Base-by-base conservation (phyloP, 371 early-diverging fungal genomes). In the Syncephalastrum monosporum region DNA sequence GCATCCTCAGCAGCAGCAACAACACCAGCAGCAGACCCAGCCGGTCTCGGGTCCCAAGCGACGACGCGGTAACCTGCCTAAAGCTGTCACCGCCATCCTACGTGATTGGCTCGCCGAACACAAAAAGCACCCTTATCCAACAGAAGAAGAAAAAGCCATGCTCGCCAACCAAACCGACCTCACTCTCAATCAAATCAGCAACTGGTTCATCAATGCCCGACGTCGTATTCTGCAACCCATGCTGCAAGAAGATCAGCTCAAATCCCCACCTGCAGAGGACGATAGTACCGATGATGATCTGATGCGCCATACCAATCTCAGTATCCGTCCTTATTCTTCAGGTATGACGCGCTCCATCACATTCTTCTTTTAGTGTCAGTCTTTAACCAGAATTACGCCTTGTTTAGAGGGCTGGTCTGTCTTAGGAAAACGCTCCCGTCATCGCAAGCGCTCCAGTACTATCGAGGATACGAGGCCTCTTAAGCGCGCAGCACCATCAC, bases 131-230 rank as follows among this genome's bases (percentile, higher is more conserved):
- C 91, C 93, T 6, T 93, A 90, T 62, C 93, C 93, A 1, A 83
- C 81, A 19, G 91, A 90, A 50, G 84, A 84, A 4, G 88, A 90
- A 56, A 93, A 93, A 64, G 70, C 71, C 44, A 59, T 61, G n/a
- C 69, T 91, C 43, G 77, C 83, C 4, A 63, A 70, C 46, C 74
- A 79, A 16, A 90, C 91, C 0, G 82, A 82, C 15, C 67, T 93
- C 33, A 84, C 76, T 5, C 59, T 86, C 57, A 84, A 83, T 47
- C 93, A 93, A 68, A 85, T 91, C 59, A 90, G 88, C 55, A 89
- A 93, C 64, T 93, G 93, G 93, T 93, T 93, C 56, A 90, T 93
- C 56, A 93, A 93, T 70, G 91, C 91, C 0, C 60, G 92, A 15
- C 65, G 92, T 53, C 77, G 91, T 43, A 79, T 79, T 42, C 54